Conservation (phyloP, 306 rosid genomes). For the Potentilla sterilis region DNA sequence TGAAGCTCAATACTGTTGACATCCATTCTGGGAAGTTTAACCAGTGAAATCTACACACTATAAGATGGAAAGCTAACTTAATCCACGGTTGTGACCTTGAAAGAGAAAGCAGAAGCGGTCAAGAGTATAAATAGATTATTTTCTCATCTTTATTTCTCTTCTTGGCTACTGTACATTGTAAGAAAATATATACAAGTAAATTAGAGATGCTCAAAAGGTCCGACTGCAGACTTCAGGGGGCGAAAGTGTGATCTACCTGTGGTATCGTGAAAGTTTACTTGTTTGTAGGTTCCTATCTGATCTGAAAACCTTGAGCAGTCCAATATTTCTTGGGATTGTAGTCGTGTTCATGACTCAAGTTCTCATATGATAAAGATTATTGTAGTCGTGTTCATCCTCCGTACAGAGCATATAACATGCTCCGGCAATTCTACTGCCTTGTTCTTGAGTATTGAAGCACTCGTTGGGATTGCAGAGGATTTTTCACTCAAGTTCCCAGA, state of each 20-base stretch:
- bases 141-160: background rate
- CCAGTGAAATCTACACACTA: background rate
- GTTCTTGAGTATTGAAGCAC: conserved; percentile 21
- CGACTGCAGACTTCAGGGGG: background rate
- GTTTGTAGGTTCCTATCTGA: background rate
- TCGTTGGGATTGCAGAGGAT: conserved; percentile 10
- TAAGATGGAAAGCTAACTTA: background rate
- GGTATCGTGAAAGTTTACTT: background rate
- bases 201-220: background rate
- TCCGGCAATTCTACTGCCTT: conserved; percentile 81
- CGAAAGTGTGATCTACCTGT: background rate
- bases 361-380: conserved; percentile 44
- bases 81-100: background rate
- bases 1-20: background rate
- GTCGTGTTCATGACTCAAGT: conserved; percentile 26
- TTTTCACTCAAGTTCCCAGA: conserved; percentile 36
- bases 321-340: conserved; percentile 11
- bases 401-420: conserved; percentile 62
- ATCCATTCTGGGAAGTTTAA: background rate
- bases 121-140: background rate
- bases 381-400: conserved; percentile 59
- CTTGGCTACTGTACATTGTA: conserved; percentile 14
- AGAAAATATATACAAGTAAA: conserved; percentile 1
- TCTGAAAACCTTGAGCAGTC: background rate
- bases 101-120: conserved; percentile 6